These are phyloP conservation scores for Gloeostereum incarnatum DNA, from an alignment of 768 basidiomycete species.

Conservation along the genomic window DNA sequence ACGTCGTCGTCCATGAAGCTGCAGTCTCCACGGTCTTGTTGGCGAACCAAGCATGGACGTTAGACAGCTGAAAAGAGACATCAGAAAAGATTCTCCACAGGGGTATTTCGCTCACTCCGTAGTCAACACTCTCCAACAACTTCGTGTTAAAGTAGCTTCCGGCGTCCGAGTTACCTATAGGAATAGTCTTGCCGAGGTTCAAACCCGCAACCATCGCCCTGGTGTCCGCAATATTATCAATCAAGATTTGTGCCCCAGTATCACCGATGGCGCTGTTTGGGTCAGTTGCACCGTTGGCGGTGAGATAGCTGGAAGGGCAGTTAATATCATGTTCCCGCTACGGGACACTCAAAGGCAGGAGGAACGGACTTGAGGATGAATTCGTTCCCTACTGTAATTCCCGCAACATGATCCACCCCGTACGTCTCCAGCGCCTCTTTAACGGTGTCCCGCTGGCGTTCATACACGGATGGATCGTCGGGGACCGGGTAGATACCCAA, in stretches of 20 bases:
- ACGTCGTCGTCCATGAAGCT: slow-evolving; percentile 74
- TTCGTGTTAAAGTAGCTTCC: slow-evolving; percentile 74
- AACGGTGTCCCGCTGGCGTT: slow-evolving; percentile 62
- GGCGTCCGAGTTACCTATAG: slow-evolving; percentile 78
- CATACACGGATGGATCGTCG: slow-evolving; percentile 62
- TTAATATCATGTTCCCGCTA: slow-evolving; percentile 4
- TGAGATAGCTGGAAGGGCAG: slow-evolving; percentile 42
- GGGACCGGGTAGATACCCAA: slow-evolving; percentile 60
- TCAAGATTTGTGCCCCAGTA: slow-evolving; percentile 51
- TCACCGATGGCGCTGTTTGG: slow-evolving; percentile 55
- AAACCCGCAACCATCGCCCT: slow-evolving; percentile 42
- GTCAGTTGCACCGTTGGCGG: slow-evolving; percentile 32
- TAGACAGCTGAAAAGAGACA: slow-evolving; percentile 51
- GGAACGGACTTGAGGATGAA: slow-evolving; percentile 64
- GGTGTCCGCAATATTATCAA: slow-evolving; percentile 61
- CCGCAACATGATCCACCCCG: slow-evolving; percentile 66
- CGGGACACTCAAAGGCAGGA: not conserved
- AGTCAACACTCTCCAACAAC: slow-evolving; percentile 57
- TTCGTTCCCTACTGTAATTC: slow-evolving; percentile 90
- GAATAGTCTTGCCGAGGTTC: slow-evolving; percentile 49
- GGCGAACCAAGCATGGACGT: slow-evolving; percentile 95
- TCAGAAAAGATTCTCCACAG: slow-evolving; percentile 3
- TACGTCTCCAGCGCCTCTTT: slow-evolving; percentile 64
- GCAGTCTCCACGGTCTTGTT: slow-evolving; percentile 55
- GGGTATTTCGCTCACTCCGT: slow-evolving; percentile 40